Percentiles rank a stretch among this genome's conserved stretches.
These are phyloP conservation scores for Colletotrichum aenigma DNA, from an alignment of 2,329 filamentous ascomycete species.

Conservation along the genomic window DNA sequence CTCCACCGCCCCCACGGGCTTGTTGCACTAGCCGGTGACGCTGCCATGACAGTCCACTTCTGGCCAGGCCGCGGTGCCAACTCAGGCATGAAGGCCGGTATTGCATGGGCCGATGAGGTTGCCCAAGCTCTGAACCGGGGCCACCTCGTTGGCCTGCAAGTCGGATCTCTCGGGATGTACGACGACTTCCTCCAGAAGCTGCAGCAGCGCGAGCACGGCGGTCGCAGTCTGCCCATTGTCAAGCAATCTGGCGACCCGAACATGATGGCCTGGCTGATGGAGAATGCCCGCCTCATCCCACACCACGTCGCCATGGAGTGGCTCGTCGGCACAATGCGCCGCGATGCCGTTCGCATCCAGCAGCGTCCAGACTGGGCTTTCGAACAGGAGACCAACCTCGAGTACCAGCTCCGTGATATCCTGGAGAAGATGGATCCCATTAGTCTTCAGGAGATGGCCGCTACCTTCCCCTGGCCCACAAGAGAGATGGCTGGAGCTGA, in stretches of 20 bases:
- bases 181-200: constrained; percentile 39
- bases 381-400: background rate
- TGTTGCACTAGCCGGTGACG: background rate
- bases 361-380: background rate
- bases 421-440: background rate
- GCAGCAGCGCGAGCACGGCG: constrained; percentile 37
- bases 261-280: constrained; percentile 37
- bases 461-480: background rate
- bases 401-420: background rate
- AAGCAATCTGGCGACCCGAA: constrained; percentile 37
- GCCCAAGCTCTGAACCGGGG: background rate
- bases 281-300: constrained; percentile 24
- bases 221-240: constrained; percentile 38
- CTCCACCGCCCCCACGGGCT: background rate
- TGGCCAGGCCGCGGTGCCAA: background rate
- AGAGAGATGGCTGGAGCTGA: background rate
- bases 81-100: background rate
- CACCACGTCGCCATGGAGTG: background rate
- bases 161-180: constrained; percentile 34
- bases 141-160: constrained; percentile 31
- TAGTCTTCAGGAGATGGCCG: background rate
- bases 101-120: background rate
- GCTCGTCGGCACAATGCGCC: background rate
- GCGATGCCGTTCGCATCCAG: background rate
- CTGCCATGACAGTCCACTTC: background rate